These are phyloP conservation scores for Pezicula radicicola DNA, from an alignment of 2,329 filamentous ascomycete species.

Conservation along the genomic window DNA sequence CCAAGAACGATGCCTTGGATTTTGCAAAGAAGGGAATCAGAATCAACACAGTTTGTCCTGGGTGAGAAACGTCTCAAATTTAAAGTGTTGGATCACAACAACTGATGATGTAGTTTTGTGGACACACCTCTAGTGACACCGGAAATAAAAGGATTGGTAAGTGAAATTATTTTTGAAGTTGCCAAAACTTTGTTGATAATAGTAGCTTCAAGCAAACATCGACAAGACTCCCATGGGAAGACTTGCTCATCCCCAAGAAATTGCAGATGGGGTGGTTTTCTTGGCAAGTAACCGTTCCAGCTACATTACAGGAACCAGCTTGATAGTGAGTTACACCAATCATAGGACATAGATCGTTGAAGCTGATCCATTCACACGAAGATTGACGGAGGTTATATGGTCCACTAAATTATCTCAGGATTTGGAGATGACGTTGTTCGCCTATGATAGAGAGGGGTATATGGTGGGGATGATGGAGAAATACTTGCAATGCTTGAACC, in stretches of 20 bases:
- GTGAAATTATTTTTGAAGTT: no score
- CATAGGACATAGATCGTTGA: neutral
- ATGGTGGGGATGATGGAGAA: no score
- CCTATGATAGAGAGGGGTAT: no score
- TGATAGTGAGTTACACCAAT: neutral
- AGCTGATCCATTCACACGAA: neutral
- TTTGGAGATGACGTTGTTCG: no score
- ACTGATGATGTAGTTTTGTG: neutral
- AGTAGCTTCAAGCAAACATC: neutral
- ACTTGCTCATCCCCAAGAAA: neutral
- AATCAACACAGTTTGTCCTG: constrained; percentile 1
- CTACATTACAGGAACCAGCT: neutral
- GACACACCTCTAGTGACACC: neutral
- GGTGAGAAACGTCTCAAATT: neutral
- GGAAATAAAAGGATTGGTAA: no score
- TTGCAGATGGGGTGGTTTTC: neutral
- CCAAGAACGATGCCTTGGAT: neutral
- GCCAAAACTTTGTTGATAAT: no score
- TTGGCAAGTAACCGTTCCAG: neutral
- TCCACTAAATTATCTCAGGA: neutral
- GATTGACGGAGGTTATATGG: neutral
- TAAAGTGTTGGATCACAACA: neutral
- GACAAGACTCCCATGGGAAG: neutral
- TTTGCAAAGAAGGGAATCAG: neutral
- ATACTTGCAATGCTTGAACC: no score